phyloP scores from a whole-genome alignment of 176 grass and related monocot species.

The Paspalum notatum region DNA sequence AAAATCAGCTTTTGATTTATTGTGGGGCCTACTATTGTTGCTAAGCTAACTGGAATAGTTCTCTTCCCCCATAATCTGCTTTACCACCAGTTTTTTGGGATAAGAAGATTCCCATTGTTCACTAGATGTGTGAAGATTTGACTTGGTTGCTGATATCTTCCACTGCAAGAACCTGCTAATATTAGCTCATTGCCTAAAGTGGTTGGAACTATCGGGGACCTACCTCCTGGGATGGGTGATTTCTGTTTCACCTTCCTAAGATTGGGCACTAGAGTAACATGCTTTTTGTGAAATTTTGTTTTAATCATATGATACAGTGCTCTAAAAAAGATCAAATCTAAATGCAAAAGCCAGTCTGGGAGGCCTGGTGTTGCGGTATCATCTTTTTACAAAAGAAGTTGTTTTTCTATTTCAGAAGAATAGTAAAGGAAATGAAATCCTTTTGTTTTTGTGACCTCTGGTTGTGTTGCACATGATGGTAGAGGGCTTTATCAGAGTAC shows the following conservation, averaged over 20 bases:
- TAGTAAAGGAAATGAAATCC: neutral
- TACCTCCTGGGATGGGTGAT: conserved; percentile 9
- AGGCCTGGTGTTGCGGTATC: neutral
- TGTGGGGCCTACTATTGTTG: neutral
- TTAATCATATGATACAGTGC: neutral
- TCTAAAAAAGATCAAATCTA: neutral
- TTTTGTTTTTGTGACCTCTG: conserved; percentile 17
- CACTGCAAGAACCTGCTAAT: conserved; percentile 19
- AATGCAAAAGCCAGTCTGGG: neutral
- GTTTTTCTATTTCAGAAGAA: conserved; percentile 2
- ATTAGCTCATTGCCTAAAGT: conserved; percentile 32
- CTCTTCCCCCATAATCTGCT: neutral
- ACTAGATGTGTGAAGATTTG: conserved; percentile 10
- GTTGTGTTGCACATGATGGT: conserved; percentile 53
- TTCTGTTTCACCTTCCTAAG: conserved; percentile 25
- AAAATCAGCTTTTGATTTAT: neutral
- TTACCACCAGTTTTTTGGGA: neutral
- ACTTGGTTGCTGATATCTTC: conserved; percentile 23
- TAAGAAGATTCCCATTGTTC: conserved; percentile 11
- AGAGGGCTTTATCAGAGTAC: conserved; percentile 43
- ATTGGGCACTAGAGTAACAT: conserved; percentile 26
- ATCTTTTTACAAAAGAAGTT: neutral
- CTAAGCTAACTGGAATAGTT: conserved; percentile 1
- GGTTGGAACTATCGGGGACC: conserved; percentile 39
- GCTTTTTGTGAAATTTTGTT: neutral